These are phyloP conservation scores for Grifola frondosa DNA, from an alignment of 1,284 basidiomycete genomes.

Conservation along the genomic window DNA sequence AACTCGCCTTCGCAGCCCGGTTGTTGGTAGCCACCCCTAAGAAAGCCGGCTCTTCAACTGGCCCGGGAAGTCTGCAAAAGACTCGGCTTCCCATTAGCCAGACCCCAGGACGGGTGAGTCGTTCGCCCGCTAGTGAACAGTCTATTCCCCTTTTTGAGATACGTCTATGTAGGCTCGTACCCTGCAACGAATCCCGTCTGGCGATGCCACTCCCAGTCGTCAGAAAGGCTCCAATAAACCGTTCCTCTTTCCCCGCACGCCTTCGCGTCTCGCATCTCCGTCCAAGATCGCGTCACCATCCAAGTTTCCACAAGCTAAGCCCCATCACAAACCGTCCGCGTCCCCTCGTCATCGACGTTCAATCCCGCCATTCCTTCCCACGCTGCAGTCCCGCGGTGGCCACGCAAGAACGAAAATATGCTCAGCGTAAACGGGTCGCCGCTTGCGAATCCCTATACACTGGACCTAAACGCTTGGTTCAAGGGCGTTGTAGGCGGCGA, in stretches of 20 bases:
- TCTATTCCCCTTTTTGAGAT: background rate
- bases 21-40: constrained; percentile 49
- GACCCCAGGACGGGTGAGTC: constrained; percentile 49
- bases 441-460: constrained; percentile 67
- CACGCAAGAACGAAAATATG: constrained; percentile 69
- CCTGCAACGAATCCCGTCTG: constrained; percentile 31
- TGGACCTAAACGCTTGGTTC: constrained; percentile 43
- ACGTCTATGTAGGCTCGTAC: constrained; percentile 19
- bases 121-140: background rate
- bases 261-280: constrained; percentile 50
- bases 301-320: constrained; percentile 38
- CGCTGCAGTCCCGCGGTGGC: constrained; percentile 58
- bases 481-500: constrained; percentile 30
- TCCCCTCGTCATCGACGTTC: constrained; percentile 70
- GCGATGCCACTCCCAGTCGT: constrained; percentile 51
- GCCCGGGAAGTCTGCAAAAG: constrained; percentile 47
- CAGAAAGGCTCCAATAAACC: constrained; percentile 42
- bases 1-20: constrained; percentile 44
- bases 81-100: constrained; percentile 42
- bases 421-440: constrained; percentile 77
- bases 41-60: constrained; percentile 50
- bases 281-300: constrained; percentile 41
- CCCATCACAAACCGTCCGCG: constrained; percentile 35
- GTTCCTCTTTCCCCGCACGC: constrained; percentile 28
- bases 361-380: constrained; percentile 67